phyloP scores from a whole-genome alignment of 345 rosid species.

The Acer yangbiense region DNA sequence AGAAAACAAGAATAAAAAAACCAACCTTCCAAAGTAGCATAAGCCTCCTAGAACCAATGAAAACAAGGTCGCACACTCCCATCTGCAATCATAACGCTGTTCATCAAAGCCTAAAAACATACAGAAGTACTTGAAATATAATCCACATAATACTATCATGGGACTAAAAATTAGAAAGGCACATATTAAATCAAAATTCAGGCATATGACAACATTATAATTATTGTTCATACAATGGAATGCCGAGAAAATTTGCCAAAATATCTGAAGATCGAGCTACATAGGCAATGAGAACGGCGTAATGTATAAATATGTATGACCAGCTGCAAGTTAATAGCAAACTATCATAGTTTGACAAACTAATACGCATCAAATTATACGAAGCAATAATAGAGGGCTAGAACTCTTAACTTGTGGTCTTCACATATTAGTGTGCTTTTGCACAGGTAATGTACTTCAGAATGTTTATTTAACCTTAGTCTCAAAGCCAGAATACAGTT shows the following conservation, averaged over 20 bases:
- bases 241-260: constrained; percentile 67
- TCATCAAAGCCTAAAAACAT: constrained; percentile 34
- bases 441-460: background rate
- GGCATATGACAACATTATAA: constrained; percentile 4
- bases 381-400: background rate
- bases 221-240: constrained; percentile 62
- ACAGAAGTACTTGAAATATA: constrained; percentile 18
- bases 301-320: constrained; percentile 91
- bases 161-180: background rate
- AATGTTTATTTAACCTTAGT: background rate
- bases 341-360: constrained; percentile 13
- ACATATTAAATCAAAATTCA: background rate
- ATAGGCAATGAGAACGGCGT: constrained; percentile 87
- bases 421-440: background rate
- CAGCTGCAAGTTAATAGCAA: constrained; percentile 66
- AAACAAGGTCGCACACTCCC: constrained; percentile 84
- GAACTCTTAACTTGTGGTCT: constrained; percentile 10
- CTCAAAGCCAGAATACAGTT: background rate
- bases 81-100: constrained; percentile 64
- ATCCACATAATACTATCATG: background rate
- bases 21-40: constrained; percentile 92
- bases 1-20: constrained; percentile 5
- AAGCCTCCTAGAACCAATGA: constrained; percentile 72
- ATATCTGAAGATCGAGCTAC: constrained; percentile 96
- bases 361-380: background rate